A percentile compares a stretch with the other conserved stretches of the same genome.
phyloP scores from a whole-genome alignment of 2,329 filamentous ascomycete genomes.

The Monilinia fructicola region DNA sequence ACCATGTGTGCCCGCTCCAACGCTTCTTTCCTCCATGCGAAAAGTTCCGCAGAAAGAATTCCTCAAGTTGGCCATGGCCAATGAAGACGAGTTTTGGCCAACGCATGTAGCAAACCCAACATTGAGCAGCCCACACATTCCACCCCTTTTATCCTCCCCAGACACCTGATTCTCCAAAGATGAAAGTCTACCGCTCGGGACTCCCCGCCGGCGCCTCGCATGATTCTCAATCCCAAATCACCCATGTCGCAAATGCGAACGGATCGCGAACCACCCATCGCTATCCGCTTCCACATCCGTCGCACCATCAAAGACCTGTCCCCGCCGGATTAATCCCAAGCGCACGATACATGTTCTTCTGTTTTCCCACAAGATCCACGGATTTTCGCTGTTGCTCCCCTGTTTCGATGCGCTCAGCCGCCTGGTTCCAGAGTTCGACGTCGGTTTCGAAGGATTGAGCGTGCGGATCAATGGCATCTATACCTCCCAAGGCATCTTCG shows the following conservation, averaged over 20 bases:
- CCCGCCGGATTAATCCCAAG: background rate
- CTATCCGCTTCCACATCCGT: no score
- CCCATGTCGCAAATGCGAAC: background rate
- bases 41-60: background rate
- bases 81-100: background rate
- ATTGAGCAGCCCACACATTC: no score
- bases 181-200: background rate
- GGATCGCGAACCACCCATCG: background rate
- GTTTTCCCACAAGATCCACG: background rate
- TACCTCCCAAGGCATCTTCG: background rate
- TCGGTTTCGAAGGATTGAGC: background rate
- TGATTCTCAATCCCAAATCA: background rate
- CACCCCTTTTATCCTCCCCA: background rate
- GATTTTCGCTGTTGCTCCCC: background rate
- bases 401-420: background rate
- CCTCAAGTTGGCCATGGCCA: background rate
- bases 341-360: conserved; percentile 9
- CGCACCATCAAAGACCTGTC: background rate
- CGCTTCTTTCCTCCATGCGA: background rate
- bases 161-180: background rate
- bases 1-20: background rate
- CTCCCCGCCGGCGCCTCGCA: background rate
- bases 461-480: background rate
- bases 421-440: background rate
- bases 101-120: no score